These are phyloP conservation scores for Aplosporella prunicola DNA, from an alignment of 2,329 filamentous ascomycete genomes.

Conservation along the genomic window DNA sequence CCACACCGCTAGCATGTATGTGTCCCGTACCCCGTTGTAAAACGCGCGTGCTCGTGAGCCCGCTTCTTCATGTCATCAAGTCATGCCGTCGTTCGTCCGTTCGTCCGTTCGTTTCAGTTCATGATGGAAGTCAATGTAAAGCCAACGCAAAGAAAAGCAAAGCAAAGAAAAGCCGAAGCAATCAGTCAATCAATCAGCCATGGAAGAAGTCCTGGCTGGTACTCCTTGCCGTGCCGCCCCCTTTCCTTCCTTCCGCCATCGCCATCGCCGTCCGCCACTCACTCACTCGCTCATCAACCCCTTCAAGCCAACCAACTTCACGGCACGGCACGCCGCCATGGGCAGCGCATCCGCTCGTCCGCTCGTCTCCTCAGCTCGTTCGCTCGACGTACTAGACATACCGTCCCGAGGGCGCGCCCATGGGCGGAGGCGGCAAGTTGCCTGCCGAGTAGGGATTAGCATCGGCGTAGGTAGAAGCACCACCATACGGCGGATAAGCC, in stretches of 20 bases:
- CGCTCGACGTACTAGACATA: too few relatives aligned
- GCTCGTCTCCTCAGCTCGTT: too few relatives aligned
- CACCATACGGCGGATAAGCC: slow-evolving; percentile 24
- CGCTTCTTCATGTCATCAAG: not conserved
- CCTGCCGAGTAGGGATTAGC: slow-evolving; percentile 35
- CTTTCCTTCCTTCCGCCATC: too few relatives aligned
- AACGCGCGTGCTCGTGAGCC: not conserved
- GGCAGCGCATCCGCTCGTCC: too few relatives aligned
- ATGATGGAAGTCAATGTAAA: not conserved
- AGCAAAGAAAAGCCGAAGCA: not conserved
- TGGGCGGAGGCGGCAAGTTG: slow-evolving; percentile 29
- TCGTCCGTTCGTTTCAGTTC: not conserved
- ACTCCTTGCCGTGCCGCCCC: too few relatives aligned
- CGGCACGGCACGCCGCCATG: too few relatives aligned
- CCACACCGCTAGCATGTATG: not conserved
- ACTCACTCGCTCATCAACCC: too few relatives aligned
- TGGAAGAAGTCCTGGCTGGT: not conserved
- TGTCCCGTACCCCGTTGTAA: not conserved
- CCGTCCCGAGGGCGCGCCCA: slow-evolving; percentile 23
- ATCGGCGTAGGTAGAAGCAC: slow-evolving; percentile 35
- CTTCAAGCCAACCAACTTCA: too few relatives aligned
- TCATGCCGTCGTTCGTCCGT: not conserved
- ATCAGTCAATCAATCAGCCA: not conserved
- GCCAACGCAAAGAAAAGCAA: not conserved
- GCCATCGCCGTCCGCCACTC: too few relatives aligned